Evolutionary conservation across 2,329 filamentous ascomycete genomes (phyloP).

Genomic region (Alternaria hordeiaustralica): DNA sequence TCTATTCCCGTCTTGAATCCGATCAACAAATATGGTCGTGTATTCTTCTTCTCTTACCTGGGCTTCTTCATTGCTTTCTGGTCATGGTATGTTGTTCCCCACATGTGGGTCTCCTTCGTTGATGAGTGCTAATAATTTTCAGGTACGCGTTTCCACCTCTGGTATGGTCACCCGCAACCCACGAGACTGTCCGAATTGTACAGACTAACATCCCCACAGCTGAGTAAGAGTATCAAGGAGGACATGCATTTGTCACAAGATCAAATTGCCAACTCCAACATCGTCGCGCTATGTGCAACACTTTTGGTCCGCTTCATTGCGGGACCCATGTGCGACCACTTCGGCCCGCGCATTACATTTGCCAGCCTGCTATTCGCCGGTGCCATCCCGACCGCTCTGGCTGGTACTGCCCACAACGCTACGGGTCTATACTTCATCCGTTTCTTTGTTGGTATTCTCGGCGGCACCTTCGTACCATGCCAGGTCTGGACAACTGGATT

Average conservation of each 20-base stretch:
- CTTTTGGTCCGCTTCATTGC: conserved; percentile 78
- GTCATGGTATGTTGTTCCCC: conserved; percentile 65
- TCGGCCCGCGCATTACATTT: conserved; percentile 81
- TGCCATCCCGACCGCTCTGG: conserved; percentile 80
- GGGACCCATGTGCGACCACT: conserved; percentile 84
- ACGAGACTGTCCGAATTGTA: conserved; percentile 3
- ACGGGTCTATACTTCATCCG: conserved; percentile 73
- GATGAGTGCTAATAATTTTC: conserved; percentile 27
- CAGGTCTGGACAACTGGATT: conserved; percentile 94
- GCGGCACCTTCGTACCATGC: conserved; percentile 81
- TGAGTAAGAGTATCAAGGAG: conserved; percentile 70
- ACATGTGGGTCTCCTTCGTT: neutral
- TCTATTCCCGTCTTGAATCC: conserved; percentile 82
- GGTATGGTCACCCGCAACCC: conserved; percentile 52
- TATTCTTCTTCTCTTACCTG: conserved; percentile 89
- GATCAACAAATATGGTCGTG: conserved; percentile 79
- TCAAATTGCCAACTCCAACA: conserved; percentile 88
- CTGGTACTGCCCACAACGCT: conserved; percentile 74
- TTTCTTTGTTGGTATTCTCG: conserved; percentile 83
- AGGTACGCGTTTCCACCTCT: conserved; percentile 90
- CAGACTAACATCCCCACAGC: conserved; percentile 53
- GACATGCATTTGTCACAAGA: conserved; percentile 74
- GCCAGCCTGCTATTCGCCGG: conserved; percentile 78
- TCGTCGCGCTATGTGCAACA: conserved; percentile 69
- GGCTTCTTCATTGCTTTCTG: conserved; percentile 88